Evolutionary conservation across 2,329 filamentous ascomycete species (phyloP).

Genomic region (Phyllosticta citrichinensis): DNA sequence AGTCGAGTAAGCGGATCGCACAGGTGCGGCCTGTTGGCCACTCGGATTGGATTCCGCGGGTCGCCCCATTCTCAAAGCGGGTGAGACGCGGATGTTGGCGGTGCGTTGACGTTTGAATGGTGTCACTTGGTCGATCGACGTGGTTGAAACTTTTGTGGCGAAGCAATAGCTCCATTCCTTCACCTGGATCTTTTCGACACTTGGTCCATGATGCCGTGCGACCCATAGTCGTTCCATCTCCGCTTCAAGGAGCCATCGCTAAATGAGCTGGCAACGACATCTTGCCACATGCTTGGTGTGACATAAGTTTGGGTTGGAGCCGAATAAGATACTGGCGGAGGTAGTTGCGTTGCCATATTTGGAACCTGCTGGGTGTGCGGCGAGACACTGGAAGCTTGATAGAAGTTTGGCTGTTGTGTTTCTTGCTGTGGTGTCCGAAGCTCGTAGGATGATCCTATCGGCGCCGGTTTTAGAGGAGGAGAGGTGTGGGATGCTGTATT

Average conservation of each 20-base stretch:
- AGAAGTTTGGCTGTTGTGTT: slow-evolving; percentile 21
- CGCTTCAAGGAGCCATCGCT: slow-evolving; percentile 32
- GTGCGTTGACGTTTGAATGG: not conserved
- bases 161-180: slow-evolving; percentile 25
- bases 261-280: slow-evolving; percentile 35
- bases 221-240: slow-evolving; percentile 32
- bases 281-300: slow-evolving; percentile 43
- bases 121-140: not conserved
- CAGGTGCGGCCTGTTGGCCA: not conserved
- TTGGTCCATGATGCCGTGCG: slow-evolving; percentile 22
- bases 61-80: not conserved
- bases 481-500: slow-evolving; percentile 33
- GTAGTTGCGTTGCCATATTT: slow-evolving; percentile 21
- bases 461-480: slow-evolving; percentile 33
- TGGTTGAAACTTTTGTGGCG: not conserved
- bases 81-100: not conserved
- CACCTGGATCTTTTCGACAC: slow-evolving; percentile 29
- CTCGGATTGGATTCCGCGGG: not conserved
- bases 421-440: slow-evolving; percentile 27
- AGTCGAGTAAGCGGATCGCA: not conserved
- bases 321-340: slow-evolving; percentile 25
- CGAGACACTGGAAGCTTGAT: slow-evolving; percentile 25
- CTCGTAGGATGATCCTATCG: slow-evolving; percentile 28
- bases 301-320: slow-evolving; percentile 27
- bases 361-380: slow-evolving; percentile 24